These are phyloP conservation scores for Grigorovia jiainica DNA, from an alignment of 805 yeast species.

Conservation along the genomic window DNA sequence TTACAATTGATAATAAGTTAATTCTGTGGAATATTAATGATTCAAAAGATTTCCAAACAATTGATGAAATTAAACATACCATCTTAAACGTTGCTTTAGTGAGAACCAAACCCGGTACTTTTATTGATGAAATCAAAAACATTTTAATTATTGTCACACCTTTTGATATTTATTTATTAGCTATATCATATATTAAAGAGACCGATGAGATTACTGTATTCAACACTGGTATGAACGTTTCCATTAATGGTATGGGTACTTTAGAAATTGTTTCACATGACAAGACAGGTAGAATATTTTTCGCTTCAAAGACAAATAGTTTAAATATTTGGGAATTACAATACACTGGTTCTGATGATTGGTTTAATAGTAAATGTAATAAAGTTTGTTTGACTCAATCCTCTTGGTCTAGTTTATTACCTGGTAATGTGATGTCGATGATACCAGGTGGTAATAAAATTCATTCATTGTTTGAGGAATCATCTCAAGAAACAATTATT, in stretches of 20 bases:
- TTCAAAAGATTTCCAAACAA: constrained; percentile 60
- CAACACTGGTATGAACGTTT: constrained; percentile 74
- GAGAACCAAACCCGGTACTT: constrained; percentile 73
- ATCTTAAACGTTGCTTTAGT: constrained; percentile 68
- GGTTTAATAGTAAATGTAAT: constrained; percentile 77
- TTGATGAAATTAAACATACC: constrained; percentile 73
- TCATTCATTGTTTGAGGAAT: constrained; percentile 29
- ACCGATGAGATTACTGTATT: constrained; percentile 53
- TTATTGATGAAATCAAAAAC: constrained; percentile 66
- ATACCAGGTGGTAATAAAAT: constrained; percentile 32
- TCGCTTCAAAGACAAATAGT: constrained; percentile 74
- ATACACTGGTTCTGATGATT: constrained; percentile 73
- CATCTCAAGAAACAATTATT: constrained; percentile 46
- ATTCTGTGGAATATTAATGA: constrained; percentile 73
- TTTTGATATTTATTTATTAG: constrained; percentile 65
- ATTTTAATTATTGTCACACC: constrained; percentile 74
- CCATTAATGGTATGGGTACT: constrained; percentile 69
- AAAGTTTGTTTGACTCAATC: constrained; percentile 76
- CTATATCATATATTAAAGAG: constrained; percentile 44
- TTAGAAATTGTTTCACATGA: constrained; percentile 51
- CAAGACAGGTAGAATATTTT: constrained; percentile 68
- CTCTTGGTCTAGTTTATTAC: constrained; percentile 44
- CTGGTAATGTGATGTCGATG: constrained; percentile 28
- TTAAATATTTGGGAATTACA: constrained; percentile 77
- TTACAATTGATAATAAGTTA: constrained; percentile 70